These are phyloP conservation scores for Rhizomucor miehei DNA, from an alignment of 371 early-diverging fungal genomes.

Conservation along the genomic window DNA sequence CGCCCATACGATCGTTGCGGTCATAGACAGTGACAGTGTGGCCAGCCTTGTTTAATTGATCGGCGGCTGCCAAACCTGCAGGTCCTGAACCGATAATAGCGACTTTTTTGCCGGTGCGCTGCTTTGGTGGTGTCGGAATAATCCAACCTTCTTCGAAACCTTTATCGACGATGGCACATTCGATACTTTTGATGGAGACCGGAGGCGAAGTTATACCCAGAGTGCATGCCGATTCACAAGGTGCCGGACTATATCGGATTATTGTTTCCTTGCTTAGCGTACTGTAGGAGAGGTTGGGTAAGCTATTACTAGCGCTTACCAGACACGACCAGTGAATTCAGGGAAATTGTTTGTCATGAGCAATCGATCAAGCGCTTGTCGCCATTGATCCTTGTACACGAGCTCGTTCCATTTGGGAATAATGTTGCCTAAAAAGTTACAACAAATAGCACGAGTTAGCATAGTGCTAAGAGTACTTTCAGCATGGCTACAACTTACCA, in stretches of 20 bases:
- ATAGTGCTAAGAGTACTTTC: no score
- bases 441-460: no score
- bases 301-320: no score
- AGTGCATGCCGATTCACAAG: slow-evolving; percentile 25
- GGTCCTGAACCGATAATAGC: slow-evolving; percentile 95
- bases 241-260: not conserved
- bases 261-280: no score
- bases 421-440: slow-evolving; percentile 63
- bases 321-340: slow-evolving; percentile 69
- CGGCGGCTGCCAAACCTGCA: slow-evolving; percentile 97
- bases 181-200: slow-evolving; percentile 94
- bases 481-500: slow-evolving; percentile 40
- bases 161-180: slow-evolving; percentile 93
- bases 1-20: slow-evolving; percentile 93
- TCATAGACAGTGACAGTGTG: slow-evolving; percentile 93
- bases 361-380: slow-evolving; percentile 90
- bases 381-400: slow-evolving; percentile 91
- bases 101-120: slow-evolving; percentile 80
- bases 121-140: slow-evolving; percentile 71
- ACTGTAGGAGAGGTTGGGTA: no score
- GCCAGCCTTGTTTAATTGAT: slow-evolving; percentile 95
- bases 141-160: slow-evolving; percentile 96
- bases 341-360: slow-evolving; percentile 98
- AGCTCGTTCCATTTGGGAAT: slow-evolving; percentile 98
- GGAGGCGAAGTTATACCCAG: slow-evolving; percentile 88